Percentiles rank a stretch among this genome's conserved stretches.
These are phyloP conservation scores for Hypoxylon sp. DNA, from an alignment of 2,329 filamentous ascomycete species.

Conservation along the genomic window DNA sequence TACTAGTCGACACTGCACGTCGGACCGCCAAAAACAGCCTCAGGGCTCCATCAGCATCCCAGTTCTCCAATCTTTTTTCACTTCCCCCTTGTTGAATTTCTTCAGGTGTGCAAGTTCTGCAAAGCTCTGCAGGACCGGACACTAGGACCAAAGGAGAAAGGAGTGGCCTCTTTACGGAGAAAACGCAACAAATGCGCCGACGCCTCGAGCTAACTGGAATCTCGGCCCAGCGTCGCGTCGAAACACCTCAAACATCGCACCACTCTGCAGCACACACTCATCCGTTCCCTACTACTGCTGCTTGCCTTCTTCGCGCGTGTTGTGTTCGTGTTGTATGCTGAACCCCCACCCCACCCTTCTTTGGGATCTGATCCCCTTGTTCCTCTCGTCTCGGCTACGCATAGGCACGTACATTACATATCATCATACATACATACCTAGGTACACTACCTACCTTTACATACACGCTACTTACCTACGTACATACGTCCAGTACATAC, in stretches of 20 bases:
- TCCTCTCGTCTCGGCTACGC: constrained; percentile 45
- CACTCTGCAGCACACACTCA: constrained; percentile 45
- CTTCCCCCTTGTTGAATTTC: constrained; percentile 42
- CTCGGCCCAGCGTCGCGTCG: constrained; percentile 57
- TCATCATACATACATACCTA: constrained; percentile 26
- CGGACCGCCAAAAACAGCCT: constrained; percentile 53
- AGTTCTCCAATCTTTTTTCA: constrained; percentile 47
- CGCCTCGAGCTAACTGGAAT: constrained; percentile 54
- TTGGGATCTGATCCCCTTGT: constrained; percentile 45
- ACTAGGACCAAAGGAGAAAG: constrained; percentile 53
- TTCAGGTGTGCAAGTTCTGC: constrained; percentile 35
- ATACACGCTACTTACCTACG: constrained; percentile 23
- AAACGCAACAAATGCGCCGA: constrained; percentile 53
- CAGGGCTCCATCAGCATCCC: constrained; percentile 49
- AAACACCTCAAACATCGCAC: constrained; percentile 55
- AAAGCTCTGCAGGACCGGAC: constrained; percentile 42
- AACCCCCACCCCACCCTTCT: constrained; percentile 39
- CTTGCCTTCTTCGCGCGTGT: constrained; percentile 19
- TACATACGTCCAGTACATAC: too few relatives aligned
- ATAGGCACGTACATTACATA: constrained; percentile 41
- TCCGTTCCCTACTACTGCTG: constrained; percentile 40
- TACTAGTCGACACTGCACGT: constrained; percentile 42
- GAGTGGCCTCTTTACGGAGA: constrained; percentile 49
- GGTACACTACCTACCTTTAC: constrained; percentile 12
- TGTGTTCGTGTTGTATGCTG: constrained; percentile 39